These are phyloP conservation scores for Trichoderma koningiopsis DNA, from an alignment of 2,329 filamentous ascomycete genomes.

Conservation along the genomic window DNA sequence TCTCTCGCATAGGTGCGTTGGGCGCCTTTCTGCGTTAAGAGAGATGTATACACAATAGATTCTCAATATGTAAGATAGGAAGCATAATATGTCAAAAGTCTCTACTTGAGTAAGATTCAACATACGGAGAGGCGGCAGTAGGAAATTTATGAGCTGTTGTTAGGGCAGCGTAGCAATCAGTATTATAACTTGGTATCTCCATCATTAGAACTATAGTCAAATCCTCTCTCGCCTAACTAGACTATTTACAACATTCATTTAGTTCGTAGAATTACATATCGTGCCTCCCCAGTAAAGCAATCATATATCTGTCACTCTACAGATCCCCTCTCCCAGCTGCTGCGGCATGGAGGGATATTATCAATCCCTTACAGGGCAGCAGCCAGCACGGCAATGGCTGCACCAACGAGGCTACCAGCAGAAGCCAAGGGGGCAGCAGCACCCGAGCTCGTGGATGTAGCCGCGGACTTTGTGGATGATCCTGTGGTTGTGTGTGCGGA, in stretches of 20 bases:
- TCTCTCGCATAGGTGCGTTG: neutral
- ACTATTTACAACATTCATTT: neutral
- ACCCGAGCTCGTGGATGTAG: constrained; percentile 5
- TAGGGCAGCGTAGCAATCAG: neutral
- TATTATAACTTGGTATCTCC: neutral
- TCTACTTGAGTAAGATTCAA: neutral
- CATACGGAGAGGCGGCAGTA: neutral
- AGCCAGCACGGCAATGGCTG: constrained; percentile 35
- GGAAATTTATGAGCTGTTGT: neutral
- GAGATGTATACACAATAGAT: neutral
- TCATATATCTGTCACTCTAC: neutral
- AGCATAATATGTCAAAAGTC: neutral
- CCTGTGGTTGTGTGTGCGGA: neutral
- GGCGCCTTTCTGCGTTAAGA: neutral
- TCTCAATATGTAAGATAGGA: neutral
- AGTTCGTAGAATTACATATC: constrained; percentile 1
- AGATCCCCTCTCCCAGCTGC: neutral
- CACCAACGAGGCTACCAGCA: constrained; percentile 33
- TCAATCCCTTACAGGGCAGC: constrained; percentile 33
- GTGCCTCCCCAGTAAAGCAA: neutral
- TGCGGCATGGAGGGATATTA: neutral
- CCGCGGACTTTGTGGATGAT: neutral
- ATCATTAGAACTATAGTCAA: neutral
- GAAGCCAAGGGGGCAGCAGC: constrained; percentile 22
- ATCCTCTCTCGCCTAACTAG: constrained; percentile 6